A percentile compares a stretch with the other conserved stretches of the same genome.
These are phyloP conservation scores for Polyporus tsugae DNA, from an alignment of 1,284 basidiomycete genomes.

Conservation along the genomic window DNA sequence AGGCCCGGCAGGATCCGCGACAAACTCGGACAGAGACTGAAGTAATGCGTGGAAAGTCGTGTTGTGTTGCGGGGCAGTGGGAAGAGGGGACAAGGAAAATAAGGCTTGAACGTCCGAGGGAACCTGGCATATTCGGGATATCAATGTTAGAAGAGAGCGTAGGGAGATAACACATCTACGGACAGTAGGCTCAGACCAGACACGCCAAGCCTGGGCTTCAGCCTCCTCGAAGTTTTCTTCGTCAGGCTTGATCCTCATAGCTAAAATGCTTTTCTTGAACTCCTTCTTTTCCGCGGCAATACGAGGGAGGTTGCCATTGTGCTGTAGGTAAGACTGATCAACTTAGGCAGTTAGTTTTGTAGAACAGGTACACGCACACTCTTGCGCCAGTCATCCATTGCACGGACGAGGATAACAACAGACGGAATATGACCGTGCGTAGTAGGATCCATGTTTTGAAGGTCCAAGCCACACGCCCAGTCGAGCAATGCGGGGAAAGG, in stretches of 20 bases:
- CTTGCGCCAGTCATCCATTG: conserved; percentile 83
- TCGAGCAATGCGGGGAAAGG: conserved; percentile 86
- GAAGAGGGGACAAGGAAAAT: conserved; percentile 51
- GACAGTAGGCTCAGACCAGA: conserved; percentile 70
- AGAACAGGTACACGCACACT: conserved; percentile 51
- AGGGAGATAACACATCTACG: neutral
- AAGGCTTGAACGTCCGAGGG: conserved; percentile 73
- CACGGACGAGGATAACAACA: conserved; percentile 86
- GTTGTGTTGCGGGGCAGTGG: conserved; percentile 50
- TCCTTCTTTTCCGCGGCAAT: conserved; percentile 76
- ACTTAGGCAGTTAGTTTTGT: neutral
- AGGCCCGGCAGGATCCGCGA: conserved; percentile 45
- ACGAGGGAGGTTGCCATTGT: conserved; percentile 69
- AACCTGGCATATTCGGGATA: conserved; percentile 48
- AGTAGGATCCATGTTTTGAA: conserved; percentile 81
- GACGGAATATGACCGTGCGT: conserved; percentile 91
- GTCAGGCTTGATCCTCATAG: conserved; percentile 76
- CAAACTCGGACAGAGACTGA: conserved; percentile 74
- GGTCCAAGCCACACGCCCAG: conserved; percentile 76
- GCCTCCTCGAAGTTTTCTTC: conserved; percentile 99
- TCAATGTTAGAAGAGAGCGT: conserved; percentile 1
- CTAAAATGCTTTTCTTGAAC: conserved; percentile 75
- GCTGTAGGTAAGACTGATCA: conserved; percentile 48
- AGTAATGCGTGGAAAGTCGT: conserved; percentile 86
- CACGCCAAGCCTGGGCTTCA: conserved; percentile 80